Conservation (phyloP, 2,329 filamentous ascomycete species). For the Calonectria hawksworthii region DNA sequence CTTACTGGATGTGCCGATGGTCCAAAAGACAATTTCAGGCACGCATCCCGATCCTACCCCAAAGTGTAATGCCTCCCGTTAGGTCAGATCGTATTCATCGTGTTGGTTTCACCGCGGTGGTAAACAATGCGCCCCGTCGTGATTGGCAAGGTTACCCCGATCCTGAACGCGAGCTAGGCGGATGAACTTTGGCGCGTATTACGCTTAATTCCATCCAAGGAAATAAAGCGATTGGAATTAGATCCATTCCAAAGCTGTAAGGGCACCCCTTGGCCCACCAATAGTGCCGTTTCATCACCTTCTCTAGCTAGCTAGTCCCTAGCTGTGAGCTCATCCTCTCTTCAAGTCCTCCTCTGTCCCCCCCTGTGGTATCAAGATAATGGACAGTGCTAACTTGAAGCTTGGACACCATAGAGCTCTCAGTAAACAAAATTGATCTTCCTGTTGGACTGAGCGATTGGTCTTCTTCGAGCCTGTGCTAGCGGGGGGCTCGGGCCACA, state of each 20-base stretch:
- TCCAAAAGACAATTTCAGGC: background rate
- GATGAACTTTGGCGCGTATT: constrained; percentile 8
- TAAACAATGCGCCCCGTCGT: background rate
- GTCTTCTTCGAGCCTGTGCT: background rate
- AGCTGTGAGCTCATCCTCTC: background rate
- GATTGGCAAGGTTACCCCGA: constrained; percentile 5
- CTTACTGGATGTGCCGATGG: background rate
- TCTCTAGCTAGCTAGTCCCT: background rate
- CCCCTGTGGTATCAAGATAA: background rate
- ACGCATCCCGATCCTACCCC: background rate
- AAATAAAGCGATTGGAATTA: background rate
- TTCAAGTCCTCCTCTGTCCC: background rate
- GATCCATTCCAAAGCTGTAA: background rate
- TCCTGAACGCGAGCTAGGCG: background rate
- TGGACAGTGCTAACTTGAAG: background rate
- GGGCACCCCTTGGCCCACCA: background rate
- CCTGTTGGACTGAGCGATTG: background rate
- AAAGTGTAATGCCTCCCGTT: background rate
- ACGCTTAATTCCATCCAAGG: background rate
- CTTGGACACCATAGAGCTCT: background rate
- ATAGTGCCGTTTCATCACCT: constrained; percentile 1
- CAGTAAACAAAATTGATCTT: too few species aligned
- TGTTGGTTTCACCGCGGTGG: background rate
- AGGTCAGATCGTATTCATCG: background rate
- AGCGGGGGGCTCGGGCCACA: background rate